phyloP scores from a whole-genome alignment of 768 basidiomycete genomes.

The Suillus lakei region DNA sequence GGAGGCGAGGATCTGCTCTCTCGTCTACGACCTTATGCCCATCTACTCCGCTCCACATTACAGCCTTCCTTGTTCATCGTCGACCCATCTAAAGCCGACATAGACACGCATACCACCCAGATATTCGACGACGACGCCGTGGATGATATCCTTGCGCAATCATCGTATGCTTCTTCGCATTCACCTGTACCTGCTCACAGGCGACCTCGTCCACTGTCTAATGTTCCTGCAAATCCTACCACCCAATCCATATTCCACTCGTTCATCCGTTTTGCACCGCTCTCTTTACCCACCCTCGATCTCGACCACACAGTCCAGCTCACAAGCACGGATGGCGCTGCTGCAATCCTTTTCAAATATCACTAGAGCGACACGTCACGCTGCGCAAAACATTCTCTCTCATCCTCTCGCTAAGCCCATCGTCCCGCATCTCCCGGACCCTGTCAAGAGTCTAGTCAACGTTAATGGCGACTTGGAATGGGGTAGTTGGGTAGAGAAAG shows the following conservation, averaged over 20 bases:
- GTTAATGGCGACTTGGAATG: slow-evolving; percentile 92
- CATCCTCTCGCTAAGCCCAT: slow-evolving; percentile 97
- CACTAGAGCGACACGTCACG: slow-evolving; percentile 89
- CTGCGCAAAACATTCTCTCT: slow-evolving; percentile 92
- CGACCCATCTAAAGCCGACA: slow-evolving; percentile 91
- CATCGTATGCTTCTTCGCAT: slow-evolving; percentile 74
- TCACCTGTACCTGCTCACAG: slow-evolving; percentile 87
- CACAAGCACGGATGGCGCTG: slow-evolving; percentile 80
- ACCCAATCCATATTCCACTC: slow-evolving; percentile 61
- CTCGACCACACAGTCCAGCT: slow-evolving; percentile 54
- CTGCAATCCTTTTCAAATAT: slow-evolving; percentile 95
- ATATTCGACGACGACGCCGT: slow-evolving; percentile 87
- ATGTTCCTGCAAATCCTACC: slow-evolving; percentile 27
- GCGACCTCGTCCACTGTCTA: slow-evolving; percentile 67
- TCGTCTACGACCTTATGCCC: slow-evolving; percentile 75
- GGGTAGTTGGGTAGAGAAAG: slow-evolving; percentile 92
- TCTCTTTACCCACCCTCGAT: slow-evolving; percentile 64
- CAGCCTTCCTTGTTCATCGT: slow-evolving; percentile 88
- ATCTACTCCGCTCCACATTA: slow-evolving; percentile 83
- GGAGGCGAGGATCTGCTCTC: slow-evolving; percentile 87
- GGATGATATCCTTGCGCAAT: slow-evolving; percentile 83
- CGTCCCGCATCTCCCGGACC: slow-evolving; percentile 93
- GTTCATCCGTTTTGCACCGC: slow-evolving; percentile 81
- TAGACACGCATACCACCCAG: slow-evolving; percentile 87
- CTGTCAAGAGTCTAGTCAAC: slow-evolving; percentile 87